Conservation (phyloP, 257 asterid species). For the Leonotis leonurus region DNA sequence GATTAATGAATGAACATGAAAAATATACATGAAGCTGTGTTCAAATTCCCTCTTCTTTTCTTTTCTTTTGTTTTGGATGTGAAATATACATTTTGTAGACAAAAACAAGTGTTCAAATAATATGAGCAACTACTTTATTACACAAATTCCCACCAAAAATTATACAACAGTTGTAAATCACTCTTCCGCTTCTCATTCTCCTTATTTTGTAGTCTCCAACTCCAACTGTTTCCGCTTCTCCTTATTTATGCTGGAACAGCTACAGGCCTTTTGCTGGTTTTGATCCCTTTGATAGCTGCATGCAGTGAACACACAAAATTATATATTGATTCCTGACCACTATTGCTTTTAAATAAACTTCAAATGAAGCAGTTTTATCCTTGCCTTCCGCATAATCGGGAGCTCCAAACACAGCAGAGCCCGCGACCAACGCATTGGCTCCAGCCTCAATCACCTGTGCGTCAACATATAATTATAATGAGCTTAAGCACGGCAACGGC, state of each 20-base stretch:
- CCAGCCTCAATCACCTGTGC: slow-evolving; percentile 96
- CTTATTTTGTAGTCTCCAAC: too few relatives aligned
- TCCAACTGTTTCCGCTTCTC: too few relatives aligned
- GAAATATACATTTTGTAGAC: too few relatives aligned
- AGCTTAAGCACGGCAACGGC: not conserved
- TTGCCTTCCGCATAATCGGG: slow-evolving; percentile 97
- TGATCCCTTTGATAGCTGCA: slow-evolving; percentile 97
- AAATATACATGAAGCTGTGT: too few relatives aligned
- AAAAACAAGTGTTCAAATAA: too few relatives aligned
- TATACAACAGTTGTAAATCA: too few relatives aligned
- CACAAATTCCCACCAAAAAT: too few relatives aligned
- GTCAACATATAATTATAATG: not conserved
- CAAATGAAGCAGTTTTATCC: slow-evolving; percentile 8
- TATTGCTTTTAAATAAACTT: not conserved
- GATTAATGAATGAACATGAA: too few relatives aligned
- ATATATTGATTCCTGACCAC: not conserved
- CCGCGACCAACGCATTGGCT: slow-evolving; percentile 97
- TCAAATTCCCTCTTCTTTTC: too few relatives aligned
- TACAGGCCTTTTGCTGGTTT: slow-evolving; percentile 83
- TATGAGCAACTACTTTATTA: too few relatives aligned
- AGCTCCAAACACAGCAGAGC: slow-evolving; percentile 98
- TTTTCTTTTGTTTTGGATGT: too few relatives aligned
- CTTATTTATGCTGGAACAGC: slow-evolving; percentile 69
- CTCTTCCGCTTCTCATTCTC: too few relatives aligned
- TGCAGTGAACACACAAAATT: not conserved